phyloP scores from a whole-genome alignment of 2,329 filamentous ascomycete species.

The Scedosporium dehoogii region DNA sequence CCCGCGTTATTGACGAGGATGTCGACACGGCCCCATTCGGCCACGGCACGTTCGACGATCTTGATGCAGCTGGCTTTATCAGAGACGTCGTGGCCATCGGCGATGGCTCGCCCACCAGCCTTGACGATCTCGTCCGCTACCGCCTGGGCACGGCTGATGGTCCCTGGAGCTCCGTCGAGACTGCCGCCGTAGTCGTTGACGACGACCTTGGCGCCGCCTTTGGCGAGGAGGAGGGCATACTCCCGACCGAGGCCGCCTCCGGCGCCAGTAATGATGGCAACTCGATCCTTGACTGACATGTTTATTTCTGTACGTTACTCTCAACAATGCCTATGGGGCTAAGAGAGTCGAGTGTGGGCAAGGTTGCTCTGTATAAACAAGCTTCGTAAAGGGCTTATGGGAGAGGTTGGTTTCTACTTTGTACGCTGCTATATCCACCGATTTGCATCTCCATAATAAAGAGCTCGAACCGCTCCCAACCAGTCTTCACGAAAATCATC shows the following conservation, averaged over 20 bases:
- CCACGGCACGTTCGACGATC: conserved; percentile 83
- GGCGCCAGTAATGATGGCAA: conserved; percentile 13
- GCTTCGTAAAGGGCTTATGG: too few relatives aligned
- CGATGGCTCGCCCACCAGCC: conserved; percentile 10
- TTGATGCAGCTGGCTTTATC: conserved; percentile 47
- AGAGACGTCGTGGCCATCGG: conserved; percentile 11
- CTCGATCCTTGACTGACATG: conserved; percentile 8
- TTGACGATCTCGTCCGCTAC: conserved; percentile 13
- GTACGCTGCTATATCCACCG: too few relatives aligned
- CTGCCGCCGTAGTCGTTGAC: conserved; percentile 11
- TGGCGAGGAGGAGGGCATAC: conserved; percentile 13
- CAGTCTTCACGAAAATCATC: too few relatives aligned
- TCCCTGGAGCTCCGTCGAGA: conserved; percentile 9
- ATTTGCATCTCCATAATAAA: too few relatives aligned
- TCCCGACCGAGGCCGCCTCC: conserved; percentile 15
- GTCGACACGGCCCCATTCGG: conserved; percentile 78
- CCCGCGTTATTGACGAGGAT: conserved; percentile 97
- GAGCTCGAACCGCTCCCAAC: too few relatives aligned
- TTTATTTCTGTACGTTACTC: too few relatives aligned
- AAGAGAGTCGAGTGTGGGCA: too few relatives aligned
- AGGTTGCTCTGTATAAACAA: too few relatives aligned
- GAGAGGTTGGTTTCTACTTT: too few relatives aligned
- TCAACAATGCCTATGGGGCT: too few relatives aligned
- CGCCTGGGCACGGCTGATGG: conserved; percentile 7
- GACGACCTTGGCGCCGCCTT: conserved; percentile 11